Evolutionary conservation across 768 basidiomycete species (phyloP), one percentile per base, ranked within the genome.

Genomic region (Chalciporus sphaerocephalus): DNA sequence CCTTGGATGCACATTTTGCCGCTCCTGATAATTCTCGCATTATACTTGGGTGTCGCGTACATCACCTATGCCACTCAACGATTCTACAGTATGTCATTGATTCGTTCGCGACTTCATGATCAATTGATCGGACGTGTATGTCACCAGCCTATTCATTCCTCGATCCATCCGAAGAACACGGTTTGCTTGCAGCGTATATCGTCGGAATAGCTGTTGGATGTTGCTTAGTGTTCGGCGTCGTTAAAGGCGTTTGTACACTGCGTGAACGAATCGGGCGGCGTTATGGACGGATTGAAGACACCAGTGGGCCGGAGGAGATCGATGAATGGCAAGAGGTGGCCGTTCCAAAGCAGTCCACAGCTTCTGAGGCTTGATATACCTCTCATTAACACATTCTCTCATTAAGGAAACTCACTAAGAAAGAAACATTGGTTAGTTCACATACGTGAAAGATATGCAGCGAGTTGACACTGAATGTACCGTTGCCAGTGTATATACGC

Each of bases 11-110:
- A 74, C 32, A 60, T 86, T 3, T 64, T 71, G 2, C 54, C 73
- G 27, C 65, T 73, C 20, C 37, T 85, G 13, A 13, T 83, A 10
- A 50, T 80, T 16, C 74, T 87, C 9, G 77, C 52, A 0, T 55
- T 63, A 3, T 89, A 88, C 54, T 64, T 87, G 15, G 83, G 74
- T 18, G 65, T 88, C 1, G 85, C 85, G 10, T 89, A 87, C 53
- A 73, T 89, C 42, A 85, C 83, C 0, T 53, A 73, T 38, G 76
- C 66, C 0, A 74, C 76, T 0, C 81, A 84, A 55, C 76, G 78
- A 0, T 75, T 83, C 55, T 88, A 87, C 58, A 61, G 85, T 87
- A 50, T 42, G 81, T 62, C 30, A 15, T 0, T 3, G 3, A n/a
- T 18, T 71, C 41, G 2, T 23, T 25, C 25, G 12, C 20, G n/a